phyloP scores from a whole-genome alignment of 371 early-diverging fungal species.

The Blakeslea trispora region DNA sequence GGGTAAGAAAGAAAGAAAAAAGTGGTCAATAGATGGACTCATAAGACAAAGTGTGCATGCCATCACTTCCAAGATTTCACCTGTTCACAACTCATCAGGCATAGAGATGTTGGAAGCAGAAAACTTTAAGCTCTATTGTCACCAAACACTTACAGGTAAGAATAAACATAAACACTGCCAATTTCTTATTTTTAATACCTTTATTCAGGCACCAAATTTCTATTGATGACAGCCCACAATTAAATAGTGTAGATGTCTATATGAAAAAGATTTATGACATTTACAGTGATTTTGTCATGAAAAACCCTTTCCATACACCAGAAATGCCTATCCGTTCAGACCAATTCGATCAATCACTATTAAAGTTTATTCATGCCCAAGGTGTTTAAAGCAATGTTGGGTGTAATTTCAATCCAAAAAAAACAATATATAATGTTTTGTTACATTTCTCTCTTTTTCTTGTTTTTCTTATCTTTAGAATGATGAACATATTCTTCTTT shows the following conservation, averaged over 20 bases:
- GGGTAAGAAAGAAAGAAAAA: slow-evolving; percentile 55
- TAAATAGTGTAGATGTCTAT: slow-evolving; percentile 69
- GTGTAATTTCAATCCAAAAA: too few relatives aligned
- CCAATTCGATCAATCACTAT: slow-evolving; percentile 84
- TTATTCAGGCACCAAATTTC: slow-evolving; percentile 86
- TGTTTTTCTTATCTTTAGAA: too few relatives aligned
- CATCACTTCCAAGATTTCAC: slow-evolving; percentile 93
- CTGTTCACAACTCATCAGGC: slow-evolving; percentile 78
- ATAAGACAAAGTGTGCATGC: slow-evolving; percentile 81
- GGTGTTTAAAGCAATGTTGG: neutral
- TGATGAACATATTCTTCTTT: too few relatives aligned
- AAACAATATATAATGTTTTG: too few relatives aligned
- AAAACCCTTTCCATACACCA: slow-evolving; percentile 98
- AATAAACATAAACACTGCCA: too few relatives aligned
- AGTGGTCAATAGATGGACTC: neutral
- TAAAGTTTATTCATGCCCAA: slow-evolving; percentile 65
- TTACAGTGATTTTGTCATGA: slow-evolving; percentile 97
- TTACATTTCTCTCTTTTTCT: too few relatives aligned
- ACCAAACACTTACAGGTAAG: slow-evolving; percentile 91
- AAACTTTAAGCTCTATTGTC: slow-evolving; percentile 88
- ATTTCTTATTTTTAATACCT: neutral
- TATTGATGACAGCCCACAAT: slow-evolving; percentile 84
- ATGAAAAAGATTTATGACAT: slow-evolving; percentile 83
- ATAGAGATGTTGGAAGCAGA: slow-evolving; percentile 92
- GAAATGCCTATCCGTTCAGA: slow-evolving; percentile 99